Evolutionary conservation across 257 asterid species (phyloP), one percentile per base, ranked within the genome.

Genomic region (Mentha longifolia): DNA sequence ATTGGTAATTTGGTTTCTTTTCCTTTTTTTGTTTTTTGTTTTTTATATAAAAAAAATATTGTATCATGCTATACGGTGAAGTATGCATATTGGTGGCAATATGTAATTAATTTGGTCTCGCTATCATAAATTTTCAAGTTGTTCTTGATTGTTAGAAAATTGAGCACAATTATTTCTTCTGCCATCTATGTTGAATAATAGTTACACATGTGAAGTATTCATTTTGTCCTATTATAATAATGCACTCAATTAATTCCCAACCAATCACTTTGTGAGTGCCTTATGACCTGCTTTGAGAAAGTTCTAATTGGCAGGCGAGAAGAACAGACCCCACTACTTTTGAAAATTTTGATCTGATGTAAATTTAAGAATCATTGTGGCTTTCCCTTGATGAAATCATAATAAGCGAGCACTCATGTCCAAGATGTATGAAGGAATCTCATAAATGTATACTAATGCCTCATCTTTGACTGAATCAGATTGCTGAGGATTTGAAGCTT

Each of bases 401-500:
- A 37, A 47, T 20, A 46, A 11, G 55, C 47, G 19, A 31, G 49
- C 50, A 30, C 67, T 61, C 14, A 13, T 47, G 47, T 35, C 31
- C 62, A 65, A 57, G 55, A 46, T 46, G 37, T 68, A 50, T 71
- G 47, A 46, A 61, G n/a, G 65, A 62, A 41, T 9, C 62, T 5
- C 43, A 70, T 16, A 9, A 30, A 68, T 54, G 25, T 55, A 16
- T 52, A 63, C 69, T 62, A 60, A 55, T 67, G 31, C 72, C 17
- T 74, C 49, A 33, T 73, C 65, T 76, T 80, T 74, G 78, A 43
- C 66, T 47, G 69, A 61, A 71, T 76, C 85, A 94, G 98, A 84
- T 91, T 67, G 75, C 94, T 16, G 97, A 94, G 84, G 96, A 89
- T 84, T 67, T 83, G 79, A 84, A 83, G 79, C 75, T 84, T 77